Conservation (phyloP, 129 eudicot genomes). For the Ambrosia artemisiifolia region DNA sequence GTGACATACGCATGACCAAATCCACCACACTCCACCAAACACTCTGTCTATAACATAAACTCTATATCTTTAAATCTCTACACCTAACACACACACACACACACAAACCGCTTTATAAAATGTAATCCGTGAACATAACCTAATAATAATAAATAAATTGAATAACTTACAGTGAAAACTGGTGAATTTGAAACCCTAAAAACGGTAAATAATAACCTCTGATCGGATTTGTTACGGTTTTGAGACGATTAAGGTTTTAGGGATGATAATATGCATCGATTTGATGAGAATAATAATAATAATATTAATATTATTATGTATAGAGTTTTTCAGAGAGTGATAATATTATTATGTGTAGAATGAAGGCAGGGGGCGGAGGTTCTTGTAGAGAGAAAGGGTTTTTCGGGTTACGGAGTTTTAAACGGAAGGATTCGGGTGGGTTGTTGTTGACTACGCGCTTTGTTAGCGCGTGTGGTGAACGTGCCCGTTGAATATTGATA, state of each 20-base stretch:
- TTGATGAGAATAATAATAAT: background rate
- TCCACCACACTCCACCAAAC: constrained; percentile 11
- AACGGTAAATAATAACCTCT: constrained; percentile 6
- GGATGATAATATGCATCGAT: constrained; percentile 5
- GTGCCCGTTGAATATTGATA: background rate
- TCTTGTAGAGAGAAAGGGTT: constrained; percentile 29
- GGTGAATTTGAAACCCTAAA: constrained; percentile 58
- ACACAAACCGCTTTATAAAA: constrained; percentile 17
- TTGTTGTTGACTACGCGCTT: constrained; percentile 28
- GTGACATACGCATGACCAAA: constrained; percentile 66
- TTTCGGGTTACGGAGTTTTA: constrained; percentile 34
- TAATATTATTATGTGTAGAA: background rate
- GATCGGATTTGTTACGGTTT: constrained; percentile 2
- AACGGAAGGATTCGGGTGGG: constrained; percentile 14
- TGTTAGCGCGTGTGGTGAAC: background rate
- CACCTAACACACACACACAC: background rate
- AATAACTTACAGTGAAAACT: constrained; percentile 35
- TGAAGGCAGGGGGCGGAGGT: constrained; percentile 51
- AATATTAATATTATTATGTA: background rate
- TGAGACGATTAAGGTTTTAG: constrained; percentile 28
- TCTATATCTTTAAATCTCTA: background rate
- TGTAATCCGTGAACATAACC: constrained; percentile 7
- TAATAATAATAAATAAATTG: background rate
- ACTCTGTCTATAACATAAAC: background rate
- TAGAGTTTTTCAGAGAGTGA: constrained; percentile 9